A percentile compares a stretch with the other conserved stretches of the same genome.
Evolutionary conservation across 495 filamentous ascomycete genomes (phyloP).

Genomic region (Hypomontagnella monticulosa): DNA sequence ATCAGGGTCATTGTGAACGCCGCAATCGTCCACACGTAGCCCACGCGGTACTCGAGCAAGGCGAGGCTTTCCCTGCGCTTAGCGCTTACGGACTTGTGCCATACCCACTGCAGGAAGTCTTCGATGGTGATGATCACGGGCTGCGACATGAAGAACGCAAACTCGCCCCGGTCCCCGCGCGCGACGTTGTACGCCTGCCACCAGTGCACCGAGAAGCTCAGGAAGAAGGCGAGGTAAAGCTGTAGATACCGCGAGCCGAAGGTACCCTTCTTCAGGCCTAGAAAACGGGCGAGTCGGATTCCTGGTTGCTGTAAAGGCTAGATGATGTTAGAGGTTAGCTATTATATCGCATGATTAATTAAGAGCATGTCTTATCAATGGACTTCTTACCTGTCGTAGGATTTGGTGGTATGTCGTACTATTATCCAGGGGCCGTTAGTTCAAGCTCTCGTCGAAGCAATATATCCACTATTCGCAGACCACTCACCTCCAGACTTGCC

Average conservation of each 20-base stretch:
- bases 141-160: conserved; percentile 39
- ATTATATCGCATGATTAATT: not conserved
- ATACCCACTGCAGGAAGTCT: conserved; percentile 34
- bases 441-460: not conserved
- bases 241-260: conserved; percentile 38
- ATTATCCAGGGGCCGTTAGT: not conserved
- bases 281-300: conserved; percentile 21
- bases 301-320: conserved; percentile 37
- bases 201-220: conserved; percentile 29
- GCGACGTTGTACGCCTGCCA: conserved; percentile 15
- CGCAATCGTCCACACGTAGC: conserved; percentile 24
- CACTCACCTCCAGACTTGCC: conserved; percentile 24
- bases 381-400: conserved; percentile 12
- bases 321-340: not conserved
- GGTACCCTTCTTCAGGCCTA: conserved; percentile 31
- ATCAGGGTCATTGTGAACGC: conserved; percentile 19
- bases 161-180: conserved; percentile 20
- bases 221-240: conserved; percentile 37
- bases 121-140: conserved; percentile 40
- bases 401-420: conserved; percentile 23
- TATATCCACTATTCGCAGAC: not conserved
- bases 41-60: conserved; percentile 8
- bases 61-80: conserved; percentile 4
- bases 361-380: not conserved
- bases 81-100: conserved; percentile 18